Evolutionary conservation across 306 rosid genomes (phyloP).

Genomic region (Gastrolobium bilobum): DNA sequence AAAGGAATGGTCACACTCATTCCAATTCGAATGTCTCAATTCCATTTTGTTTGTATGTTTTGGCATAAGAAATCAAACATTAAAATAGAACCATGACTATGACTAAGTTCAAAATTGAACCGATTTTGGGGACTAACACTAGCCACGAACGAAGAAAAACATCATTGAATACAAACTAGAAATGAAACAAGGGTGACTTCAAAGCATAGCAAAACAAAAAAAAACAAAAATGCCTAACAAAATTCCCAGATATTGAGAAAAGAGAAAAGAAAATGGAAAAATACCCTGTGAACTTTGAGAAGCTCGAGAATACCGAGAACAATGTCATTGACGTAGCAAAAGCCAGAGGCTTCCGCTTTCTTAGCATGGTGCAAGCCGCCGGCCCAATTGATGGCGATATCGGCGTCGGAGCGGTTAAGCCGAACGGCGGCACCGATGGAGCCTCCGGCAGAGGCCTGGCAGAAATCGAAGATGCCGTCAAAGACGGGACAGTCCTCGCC

Average conservation of each 20-base stretch:
- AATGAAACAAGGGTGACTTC: neutral
- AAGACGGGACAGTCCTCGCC: constrained; percentile 88
- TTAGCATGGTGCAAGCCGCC: constrained; percentile 88
- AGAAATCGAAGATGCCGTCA: constrained; percentile 76
- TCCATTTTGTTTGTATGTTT: neutral
- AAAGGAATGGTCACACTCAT: neutral
- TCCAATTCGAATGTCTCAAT: neutral
- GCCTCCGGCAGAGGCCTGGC: constrained; percentile 78
- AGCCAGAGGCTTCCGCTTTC: constrained; percentile 89
- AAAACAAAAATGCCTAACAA: neutral
- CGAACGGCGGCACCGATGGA: constrained; percentile 82
- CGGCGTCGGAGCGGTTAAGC: constrained; percentile 67
- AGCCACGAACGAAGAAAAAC: neutral
- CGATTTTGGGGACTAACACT: constrained; percentile 3
- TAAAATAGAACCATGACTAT: neutral
- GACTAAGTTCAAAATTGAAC: neutral
- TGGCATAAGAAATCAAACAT: neutral
- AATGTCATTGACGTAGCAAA: constrained; percentile 88
- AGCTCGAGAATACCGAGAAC: constrained; percentile 92
- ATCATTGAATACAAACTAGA: neutral
- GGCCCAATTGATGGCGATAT: constrained; percentile 80
- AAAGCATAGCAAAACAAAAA: neutral
- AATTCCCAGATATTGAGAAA: neutral
- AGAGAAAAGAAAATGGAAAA: no score
- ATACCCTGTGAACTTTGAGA: constrained; percentile 85